Evolutionary conservation across 2,329 filamentous ascomycete species (phyloP), one percentile per base, ranked within the genome.

Genomic region (Colletotrichum viniferum): DNA sequence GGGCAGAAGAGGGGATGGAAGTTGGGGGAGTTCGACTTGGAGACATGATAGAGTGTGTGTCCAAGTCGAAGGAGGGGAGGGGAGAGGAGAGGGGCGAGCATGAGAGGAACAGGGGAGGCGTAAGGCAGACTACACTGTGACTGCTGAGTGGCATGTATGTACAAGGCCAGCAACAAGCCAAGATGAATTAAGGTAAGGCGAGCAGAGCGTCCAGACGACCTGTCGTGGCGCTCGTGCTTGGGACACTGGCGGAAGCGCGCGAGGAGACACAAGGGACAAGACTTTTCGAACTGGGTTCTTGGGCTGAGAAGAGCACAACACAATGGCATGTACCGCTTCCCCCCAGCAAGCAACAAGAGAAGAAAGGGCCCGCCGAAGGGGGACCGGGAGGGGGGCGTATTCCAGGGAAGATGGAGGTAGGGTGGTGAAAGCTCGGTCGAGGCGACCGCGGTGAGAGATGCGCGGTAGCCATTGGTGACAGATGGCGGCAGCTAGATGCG

Each of bases 381-480:
- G 26, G 30, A 43, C 71, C 32, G 60, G 69, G 61, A 48, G 32
- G 73, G 55, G 69, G 72, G 38, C 43, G 36, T 56, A 52, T 68
- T 63, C 32, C 62, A 68, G 55, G 55, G 69, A 26, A 58, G 62
- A 67, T 65, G 68, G 30, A 71, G 66, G 66, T 64, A 69, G 64
- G 32, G 64, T 71, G 72, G 38, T 68, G 56, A 48, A 68, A 75
- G 72, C 68, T 74, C 62, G 38, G 62, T 74, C 43, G 72, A 62
- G 14, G 67, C 61, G 68, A 65, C 36, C 65, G 68, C 30, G 60
- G 24, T 70, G 56, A 36, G 34, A 52, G 38, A 72, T 58, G 38
- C 43, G 43, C 63, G 21, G 36, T 48, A 43, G 52, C 52, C 24
- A 61, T 69, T 69, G 66, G 64, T 58, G 64, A 58, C 48, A 36